A percentile compares a stretch with the other conserved stretches of the same genome.
Evolutionary conservation across 1,284 basidiomycete species (phyloP).

Genomic region (Moesziomyces antarcticus): DNA sequence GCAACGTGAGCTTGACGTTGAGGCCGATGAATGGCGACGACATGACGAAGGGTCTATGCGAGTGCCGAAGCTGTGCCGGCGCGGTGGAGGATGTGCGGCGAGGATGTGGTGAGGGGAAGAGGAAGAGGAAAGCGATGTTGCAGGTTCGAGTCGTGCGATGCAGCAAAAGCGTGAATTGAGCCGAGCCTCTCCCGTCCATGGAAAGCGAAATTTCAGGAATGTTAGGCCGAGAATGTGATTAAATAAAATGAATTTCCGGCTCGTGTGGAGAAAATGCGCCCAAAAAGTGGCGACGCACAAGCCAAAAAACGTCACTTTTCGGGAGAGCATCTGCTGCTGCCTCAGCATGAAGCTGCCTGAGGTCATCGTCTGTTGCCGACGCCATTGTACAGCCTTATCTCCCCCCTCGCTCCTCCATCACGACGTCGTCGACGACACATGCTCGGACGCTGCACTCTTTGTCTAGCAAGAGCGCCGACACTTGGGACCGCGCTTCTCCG

Average conservation of each 20-base stretch:
- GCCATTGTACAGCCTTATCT: background rate
- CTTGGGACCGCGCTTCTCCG: conserved; percentile 1
- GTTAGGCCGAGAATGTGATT: too few species aligned
- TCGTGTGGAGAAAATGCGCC: background rate
- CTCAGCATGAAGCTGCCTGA: conserved; percentile 1
- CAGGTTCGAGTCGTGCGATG: background rate
- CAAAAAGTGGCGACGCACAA: conserved; percentile 9
- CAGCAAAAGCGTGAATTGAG: background rate
- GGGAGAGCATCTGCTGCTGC: background rate
- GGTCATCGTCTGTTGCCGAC: conserved; percentile 11
- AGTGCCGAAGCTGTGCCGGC: background rate
- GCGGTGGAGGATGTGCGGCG: background rate
- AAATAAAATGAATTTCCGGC: too few species aligned
- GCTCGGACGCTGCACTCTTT: conserved; percentile 10
- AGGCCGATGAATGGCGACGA: conserved; percentile 46
- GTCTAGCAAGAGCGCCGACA: conserved; percentile 15
- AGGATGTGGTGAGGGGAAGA: conserved; percentile 1
- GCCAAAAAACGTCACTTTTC: conserved; percentile 10
- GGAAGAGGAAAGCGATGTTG: background rate
- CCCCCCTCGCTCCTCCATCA: background rate
- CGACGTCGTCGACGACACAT: conserved; percentile 7
- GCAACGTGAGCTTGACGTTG: conserved; percentile 39
- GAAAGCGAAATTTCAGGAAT: background rate
- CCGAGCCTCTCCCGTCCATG: too few species aligned
- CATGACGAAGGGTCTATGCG: conserved; percentile 8